These are phyloP conservation scores for Coprinellus aureogranulatus DNA, from an alignment of 768 basidiomycete genomes.

Conservation along the genomic window DNA sequence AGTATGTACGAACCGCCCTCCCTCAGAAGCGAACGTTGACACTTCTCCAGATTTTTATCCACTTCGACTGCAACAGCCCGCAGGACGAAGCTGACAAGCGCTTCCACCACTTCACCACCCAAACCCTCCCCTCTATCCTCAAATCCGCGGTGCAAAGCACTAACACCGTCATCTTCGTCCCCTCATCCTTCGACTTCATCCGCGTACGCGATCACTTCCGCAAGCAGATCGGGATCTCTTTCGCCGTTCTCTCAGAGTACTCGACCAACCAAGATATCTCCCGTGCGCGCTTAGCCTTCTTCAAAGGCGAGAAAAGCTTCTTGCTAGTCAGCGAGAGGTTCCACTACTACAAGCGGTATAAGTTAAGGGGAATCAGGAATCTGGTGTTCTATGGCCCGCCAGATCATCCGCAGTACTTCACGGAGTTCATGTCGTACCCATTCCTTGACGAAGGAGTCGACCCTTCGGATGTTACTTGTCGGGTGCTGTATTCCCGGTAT, in stretches of 20 bases:
- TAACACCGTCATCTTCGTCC: conserved; percentile 86
- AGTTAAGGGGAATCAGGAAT: conserved; percentile 89
- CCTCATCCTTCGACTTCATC: conserved; percentile 96
- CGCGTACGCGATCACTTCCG: conserved; percentile 84
- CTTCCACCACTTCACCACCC: conserved; percentile 79
- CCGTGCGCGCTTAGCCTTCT: conserved; percentile 89
- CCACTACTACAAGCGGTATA: conserved; percentile 92
- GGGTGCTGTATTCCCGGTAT: conserved; percentile 82
- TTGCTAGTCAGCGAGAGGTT: conserved; percentile 94
- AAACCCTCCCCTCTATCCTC: conserved; percentile 79
- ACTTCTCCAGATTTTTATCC: conserved; percentile 58
- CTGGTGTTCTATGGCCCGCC: conserved; percentile 92
- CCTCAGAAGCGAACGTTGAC: background rate
- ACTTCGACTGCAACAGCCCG: conserved; percentile 69
- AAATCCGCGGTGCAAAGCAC: conserved; percentile 93
- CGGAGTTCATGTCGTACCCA: conserved; percentile 84
- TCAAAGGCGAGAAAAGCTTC: conserved; percentile 81
- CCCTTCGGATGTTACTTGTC: conserved; percentile 75
- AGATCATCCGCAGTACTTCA: conserved; percentile 87
- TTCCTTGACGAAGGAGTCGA: conserved; percentile 92
- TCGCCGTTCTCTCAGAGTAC: conserved; percentile 92
- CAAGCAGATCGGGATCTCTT: conserved; percentile 67
- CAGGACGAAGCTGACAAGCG: conserved; percentile 84
- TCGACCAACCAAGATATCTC: conserved; percentile 93
- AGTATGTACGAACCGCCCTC: conserved; percentile 36